A percentile compares a stretch with the other conserved stretches of the same genome.
Conservation (phyloP, 768 basidiomycete species). For the Phaffia australis region DNA sequence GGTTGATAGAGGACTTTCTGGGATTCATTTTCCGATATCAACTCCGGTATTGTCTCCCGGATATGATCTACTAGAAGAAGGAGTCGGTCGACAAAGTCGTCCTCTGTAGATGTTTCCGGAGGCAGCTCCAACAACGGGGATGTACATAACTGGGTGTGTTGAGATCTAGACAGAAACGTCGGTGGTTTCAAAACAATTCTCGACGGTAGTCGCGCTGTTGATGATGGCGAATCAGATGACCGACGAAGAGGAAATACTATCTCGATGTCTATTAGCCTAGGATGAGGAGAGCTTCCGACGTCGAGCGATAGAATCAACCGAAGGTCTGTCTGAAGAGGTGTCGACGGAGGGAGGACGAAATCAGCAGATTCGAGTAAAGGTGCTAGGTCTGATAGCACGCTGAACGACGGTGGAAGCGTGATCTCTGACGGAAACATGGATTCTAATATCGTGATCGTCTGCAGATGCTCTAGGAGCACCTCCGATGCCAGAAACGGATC, state of each 20-base stretch:
- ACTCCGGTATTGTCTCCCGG: conserved; percentile 7
- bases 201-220: no score
- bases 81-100: not conserved
- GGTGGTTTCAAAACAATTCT: conserved; percentile 4
- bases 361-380: no score
- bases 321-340: no score
- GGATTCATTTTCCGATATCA: not conserved
- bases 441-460: no score
- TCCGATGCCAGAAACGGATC: no score
- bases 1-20: not conserved
- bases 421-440: no score
- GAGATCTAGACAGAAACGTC: not conserved
- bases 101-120: conserved; percentile 3
- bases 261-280: not conserved
- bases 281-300: no score
- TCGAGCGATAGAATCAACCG: no score
- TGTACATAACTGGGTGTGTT: not conserved
- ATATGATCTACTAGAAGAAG: conserved; percentile 12
- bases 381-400: no score
- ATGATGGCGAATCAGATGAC: not conserved
- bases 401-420: no score
- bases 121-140: not conserved
- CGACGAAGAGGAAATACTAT: not conserved
- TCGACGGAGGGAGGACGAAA: no score
- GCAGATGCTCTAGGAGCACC: no score